A percentile compares a stretch with the other conserved stretches of the same genome.
These are phyloP conservation scores for Xylaria intraflava DNA, from an alignment of 495 filamentous ascomycete genomes.

Conservation along the genomic window DNA sequence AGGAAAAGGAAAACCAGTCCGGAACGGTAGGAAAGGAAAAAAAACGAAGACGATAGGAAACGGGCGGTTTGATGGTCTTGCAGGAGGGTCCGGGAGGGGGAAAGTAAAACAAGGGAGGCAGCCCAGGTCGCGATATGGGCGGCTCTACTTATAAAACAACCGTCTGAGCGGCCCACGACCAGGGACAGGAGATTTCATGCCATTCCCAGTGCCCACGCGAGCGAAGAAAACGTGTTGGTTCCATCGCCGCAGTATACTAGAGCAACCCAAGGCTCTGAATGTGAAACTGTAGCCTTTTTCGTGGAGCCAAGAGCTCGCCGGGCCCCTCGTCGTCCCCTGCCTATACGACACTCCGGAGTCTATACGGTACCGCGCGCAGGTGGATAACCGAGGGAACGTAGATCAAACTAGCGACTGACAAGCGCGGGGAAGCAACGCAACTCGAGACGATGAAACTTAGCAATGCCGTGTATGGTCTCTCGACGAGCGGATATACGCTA, in stretches of 20 bases:
- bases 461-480: constrained; percentile 43
- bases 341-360: background rate
- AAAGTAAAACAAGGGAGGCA: constrained; percentile 18
- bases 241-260: constrained; percentile 14
- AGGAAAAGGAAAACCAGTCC: constrained; percentile 17
- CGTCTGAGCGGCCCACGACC: constrained; percentile 9
- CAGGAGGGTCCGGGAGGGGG: constrained; percentile 26
- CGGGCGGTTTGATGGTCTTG: constrained; percentile 29
- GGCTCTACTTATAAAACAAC: constrained; percentile 28
- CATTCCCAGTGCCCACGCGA: constrained; percentile 8
- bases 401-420: constrained; percentile 23
- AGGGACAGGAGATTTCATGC: background rate
- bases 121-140: constrained; percentile 31
- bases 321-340: background rate
- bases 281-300: constrained; percentile 40
- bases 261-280: constrained; percentile 29
- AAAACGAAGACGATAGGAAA: constrained; percentile 29
- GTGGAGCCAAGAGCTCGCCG: constrained; percentile 6
- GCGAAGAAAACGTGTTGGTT: constrained; percentile 16
- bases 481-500: constrained; percentile 35
- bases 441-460: constrained; percentile 40
- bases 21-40: constrained; percentile 19
- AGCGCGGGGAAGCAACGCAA: constrained; percentile 27
- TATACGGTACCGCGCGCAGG: constrained; percentile 15
- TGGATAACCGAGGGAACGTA: constrained; percentile 15